Conservation (phyloP, 225 moss, liverwort and hornwort species). For the Pseudoscleropodium purum region DNA sequence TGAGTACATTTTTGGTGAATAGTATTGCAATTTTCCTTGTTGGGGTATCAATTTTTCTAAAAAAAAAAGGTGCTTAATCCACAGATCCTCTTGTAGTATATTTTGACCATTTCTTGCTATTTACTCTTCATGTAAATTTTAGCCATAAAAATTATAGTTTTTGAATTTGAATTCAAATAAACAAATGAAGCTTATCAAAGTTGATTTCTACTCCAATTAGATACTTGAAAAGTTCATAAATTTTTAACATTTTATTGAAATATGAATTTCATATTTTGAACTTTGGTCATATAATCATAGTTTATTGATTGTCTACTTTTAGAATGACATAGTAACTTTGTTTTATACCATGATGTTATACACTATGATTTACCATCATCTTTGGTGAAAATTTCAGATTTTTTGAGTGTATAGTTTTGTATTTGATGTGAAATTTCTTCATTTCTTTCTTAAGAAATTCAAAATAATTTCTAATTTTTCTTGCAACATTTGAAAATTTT, state of each 20-base stretch:
- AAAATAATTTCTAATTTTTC: not conserved
- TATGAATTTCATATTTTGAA: not conserved
- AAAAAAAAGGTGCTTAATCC: not conserved
- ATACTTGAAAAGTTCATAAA: not conserved
- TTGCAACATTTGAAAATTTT: not conserved
- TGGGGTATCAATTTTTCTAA: accelerated
- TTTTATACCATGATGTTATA: too few species aligned
- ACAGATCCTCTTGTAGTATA: accelerated
- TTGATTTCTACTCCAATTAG: accelerated
- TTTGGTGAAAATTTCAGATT: not conserved
- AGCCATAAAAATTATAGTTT: not conserved
- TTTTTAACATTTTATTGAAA: not conserved
- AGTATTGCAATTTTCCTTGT: not conserved
- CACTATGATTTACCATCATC: not conserved
- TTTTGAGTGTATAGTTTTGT: not conserved
- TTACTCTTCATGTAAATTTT: not conserved
- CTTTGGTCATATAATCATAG: accelerated
- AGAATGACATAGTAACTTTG: not conserved
- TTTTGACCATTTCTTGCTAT: not conserved
- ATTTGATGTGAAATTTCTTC: not conserved
- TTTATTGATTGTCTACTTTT: not conserved
- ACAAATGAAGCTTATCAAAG: not conserved
- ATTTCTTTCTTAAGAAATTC: too few species aligned
- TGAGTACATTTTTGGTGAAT: not conserved
- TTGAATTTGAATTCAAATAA: not conserved